phyloP scores from a whole-genome alignment of 805 yeast species.

The Clavispora fructus region DNA sequence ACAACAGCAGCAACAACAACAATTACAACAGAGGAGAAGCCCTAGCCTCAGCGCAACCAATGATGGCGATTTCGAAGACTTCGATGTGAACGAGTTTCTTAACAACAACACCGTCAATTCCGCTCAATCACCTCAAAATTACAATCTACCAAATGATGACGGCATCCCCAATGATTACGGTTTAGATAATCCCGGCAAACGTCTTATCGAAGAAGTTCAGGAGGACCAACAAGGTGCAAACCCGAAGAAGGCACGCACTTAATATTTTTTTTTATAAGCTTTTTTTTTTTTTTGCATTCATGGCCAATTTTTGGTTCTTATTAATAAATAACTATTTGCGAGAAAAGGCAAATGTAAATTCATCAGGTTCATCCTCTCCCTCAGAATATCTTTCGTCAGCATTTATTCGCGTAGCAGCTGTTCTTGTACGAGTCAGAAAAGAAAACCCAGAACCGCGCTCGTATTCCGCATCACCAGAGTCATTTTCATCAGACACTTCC shows the following conservation, averaged over 20 bases:
- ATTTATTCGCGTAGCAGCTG: not conserved
- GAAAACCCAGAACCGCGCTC: slow-evolving; percentile 1
- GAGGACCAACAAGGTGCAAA: slow-evolving; percentile 1
- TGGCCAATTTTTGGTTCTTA: not conserved
- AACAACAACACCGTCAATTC: slow-evolving; percentile 6
- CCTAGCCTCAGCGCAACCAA: slow-evolving; percentile 3
- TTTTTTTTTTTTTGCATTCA: not conserved
- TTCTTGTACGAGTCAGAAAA: not conserved
- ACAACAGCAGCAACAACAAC: slow-evolving; percentile 16
- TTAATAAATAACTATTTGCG: slow-evolving; percentile 2
- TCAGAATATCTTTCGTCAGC: not conserved
- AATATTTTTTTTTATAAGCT: not conserved
- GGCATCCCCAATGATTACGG: not conserved
- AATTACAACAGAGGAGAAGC: slow-evolving; percentile 6
- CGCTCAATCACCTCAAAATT: not conserved
- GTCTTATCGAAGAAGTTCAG: slow-evolving; percentile 9
- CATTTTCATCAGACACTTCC: slow-evolving; percentile 1
- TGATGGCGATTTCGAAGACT: slow-evolving; percentile 18
- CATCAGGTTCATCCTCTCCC: slow-evolving; percentile 8
- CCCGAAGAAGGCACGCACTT: not conserved
- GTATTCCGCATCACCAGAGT: slow-evolving; percentile 1
- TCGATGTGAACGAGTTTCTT: slow-evolving; percentile 30
- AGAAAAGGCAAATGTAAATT: slow-evolving; percentile 10
- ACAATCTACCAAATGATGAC: not conserved
- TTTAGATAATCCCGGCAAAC: not conserved